Base-by-base conservation (phyloP, 768 basidiomycete genomes). In the Chlorophyllum brunneum region DNA sequence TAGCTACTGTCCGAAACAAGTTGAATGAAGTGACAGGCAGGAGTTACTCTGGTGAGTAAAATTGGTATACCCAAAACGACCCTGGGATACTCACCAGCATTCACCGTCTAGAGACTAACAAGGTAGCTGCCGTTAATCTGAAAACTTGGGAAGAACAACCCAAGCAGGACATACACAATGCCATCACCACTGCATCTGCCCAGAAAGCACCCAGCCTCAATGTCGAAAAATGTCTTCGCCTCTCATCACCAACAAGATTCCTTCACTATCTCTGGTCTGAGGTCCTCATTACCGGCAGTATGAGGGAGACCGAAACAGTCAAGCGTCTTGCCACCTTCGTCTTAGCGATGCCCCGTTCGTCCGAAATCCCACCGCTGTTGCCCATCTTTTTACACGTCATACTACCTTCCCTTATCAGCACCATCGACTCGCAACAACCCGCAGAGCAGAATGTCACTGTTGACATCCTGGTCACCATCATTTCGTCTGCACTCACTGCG, bases 341-440 rank as follows among this genome's bases (percentile, higher is more conserved):
- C 33, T 73, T 92, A 33, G 78, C 82, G 24, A 80, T 73, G 55
- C 87, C 88, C 36, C 80, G 79, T 20, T 67, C 71, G 16, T 63
- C 77, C 7, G 62, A 59, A 40, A 63, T 65, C 1, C 82, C 84
- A 1, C 87, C 88, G 1, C 73, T 92, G 5, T 71, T 92, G 18
- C 88, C 88, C 0, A 75, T 88, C 24, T 92, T 91, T 64, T 61
- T 89, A 55, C 81, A 87, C 62, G 70, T 79, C 51, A 66, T 86
- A n/a, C 63, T 87, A 11, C 89, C 88, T 2, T 70, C 74, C 15
- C 61, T 91, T 41, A 76, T 91, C 49, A 63, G 69, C 6, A 59
- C 62, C 15, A 77, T 85, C 44, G 87, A 91, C 61, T 69, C 68
- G 4, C 75, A 79, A 58, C 71, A 70, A 48, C 66, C 72, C 22